A percentile compares a stretch with the other conserved stretches of the same genome.
Evolutionary conservation across 1,284 basidiomycete species (phyloP).

Genomic region (Sporisorium scitamineum): DNA sequence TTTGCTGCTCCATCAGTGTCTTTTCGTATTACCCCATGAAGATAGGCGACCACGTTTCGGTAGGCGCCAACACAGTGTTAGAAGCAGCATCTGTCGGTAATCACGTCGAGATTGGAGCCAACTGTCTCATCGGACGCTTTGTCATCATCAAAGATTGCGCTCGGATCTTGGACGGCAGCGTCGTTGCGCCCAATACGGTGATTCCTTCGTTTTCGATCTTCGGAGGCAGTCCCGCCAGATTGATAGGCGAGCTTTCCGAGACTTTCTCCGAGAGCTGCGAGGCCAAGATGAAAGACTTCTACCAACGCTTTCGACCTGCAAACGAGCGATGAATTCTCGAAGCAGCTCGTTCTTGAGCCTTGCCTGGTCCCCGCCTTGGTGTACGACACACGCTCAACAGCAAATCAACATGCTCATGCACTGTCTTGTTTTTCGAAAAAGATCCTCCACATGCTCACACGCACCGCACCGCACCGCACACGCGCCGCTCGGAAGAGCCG

Average conservation of each 20-base stretch:
- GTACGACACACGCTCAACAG: neutral
- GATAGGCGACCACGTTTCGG: slow-evolving; percentile 92
- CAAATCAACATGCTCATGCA: neutral
- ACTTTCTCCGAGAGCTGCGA: slow-evolving; percentile 86
- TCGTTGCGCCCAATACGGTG: slow-evolving; percentile 91
- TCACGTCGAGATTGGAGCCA: slow-evolving; percentile 93
- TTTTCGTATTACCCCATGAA: slow-evolving; percentile 99
- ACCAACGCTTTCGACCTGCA: slow-evolving; percentile 75
- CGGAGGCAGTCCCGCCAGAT: slow-evolving; percentile 85
- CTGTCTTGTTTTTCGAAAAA: neutral
- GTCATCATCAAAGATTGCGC: slow-evolving; percentile 96
- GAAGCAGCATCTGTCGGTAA: slow-evolving; percentile 95
- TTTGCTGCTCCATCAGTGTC: slow-evolving; percentile 68
- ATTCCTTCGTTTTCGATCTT: slow-evolving; percentile 89
- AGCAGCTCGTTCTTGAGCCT: neutral
- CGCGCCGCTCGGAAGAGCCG: neutral
- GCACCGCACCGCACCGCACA: neutral
- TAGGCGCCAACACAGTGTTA: slow-evolving; percentile 86
- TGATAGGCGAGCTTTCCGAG: slow-evolving; percentile 85
- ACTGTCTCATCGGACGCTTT: slow-evolving; percentile 95
- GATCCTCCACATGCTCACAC: slow-evolving; percentile 14
- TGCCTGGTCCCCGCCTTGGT: neutral
- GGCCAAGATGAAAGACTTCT: slow-evolving; percentile 81
- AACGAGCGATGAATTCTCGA: slow-evolving; percentile 28
- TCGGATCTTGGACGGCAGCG: slow-evolving; percentile 84